Evolutionary conservation across 352 stramenopile genomes (phyloP), one percentile per base, ranked within the genome.

Genomic region (Globisporangium paddicum): DNA sequence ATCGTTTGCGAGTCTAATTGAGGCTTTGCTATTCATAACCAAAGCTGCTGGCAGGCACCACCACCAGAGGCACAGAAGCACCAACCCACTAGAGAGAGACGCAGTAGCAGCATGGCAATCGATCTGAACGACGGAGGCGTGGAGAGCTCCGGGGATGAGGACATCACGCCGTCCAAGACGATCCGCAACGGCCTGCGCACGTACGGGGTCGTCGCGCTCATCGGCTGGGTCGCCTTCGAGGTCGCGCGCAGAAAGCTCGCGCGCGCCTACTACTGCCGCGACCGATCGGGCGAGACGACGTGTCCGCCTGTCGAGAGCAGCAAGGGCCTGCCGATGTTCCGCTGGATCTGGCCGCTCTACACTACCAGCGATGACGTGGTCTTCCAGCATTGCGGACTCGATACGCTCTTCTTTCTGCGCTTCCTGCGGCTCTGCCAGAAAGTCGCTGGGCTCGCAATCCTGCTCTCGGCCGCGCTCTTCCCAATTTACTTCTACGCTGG

Each of bases 331-430:
- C 69, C 69, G 50, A 60, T 76, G 2, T 81, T 90, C 45, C 60
- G 47, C 1, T 95, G 82, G 82, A 57, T 90, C 18, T 69, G 58
- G 46, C 61, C 80, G 41, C 66, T 90, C 28, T 87, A 86, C 55
- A 64, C 55, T 18, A 80, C 74, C 6, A 77, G 72, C 25, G 85
- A 94, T 67, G 82, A 94, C 48, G 75, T 77, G 3, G 49, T 94
- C 3, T 64, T 92, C 37, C 71, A 87, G 55, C 63, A 72, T 16
- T 92, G 84, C 55, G 84, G 84, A 8, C 77, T 94, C 60, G 82
- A 92, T 63, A 90, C 84, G 58, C 71, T 94, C 28, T 89, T 91
- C 61, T 89, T 90, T 32, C 59, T 94, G 35, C 84, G 84, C 25
- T 91, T 94, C 41, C 11, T 92, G 56, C 61, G 77, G 6, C 47